These are phyloP conservation scores for Lachnellula cervina DNA, from an alignment of 2,329 filamentous ascomycete species.

Conservation along the genomic window DNA sequence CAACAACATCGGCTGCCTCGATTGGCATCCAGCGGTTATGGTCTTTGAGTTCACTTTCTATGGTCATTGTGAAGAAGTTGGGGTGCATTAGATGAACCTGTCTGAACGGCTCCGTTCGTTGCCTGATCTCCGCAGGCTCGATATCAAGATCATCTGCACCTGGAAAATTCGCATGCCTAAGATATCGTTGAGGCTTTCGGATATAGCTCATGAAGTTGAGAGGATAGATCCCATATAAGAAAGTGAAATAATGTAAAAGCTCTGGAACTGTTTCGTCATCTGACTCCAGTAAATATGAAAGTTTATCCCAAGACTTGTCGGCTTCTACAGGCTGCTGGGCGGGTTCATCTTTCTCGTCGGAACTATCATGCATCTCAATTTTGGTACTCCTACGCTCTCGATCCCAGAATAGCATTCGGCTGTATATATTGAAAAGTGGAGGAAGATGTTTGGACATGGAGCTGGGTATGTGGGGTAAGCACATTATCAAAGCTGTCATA, in stretches of 20 bases:
- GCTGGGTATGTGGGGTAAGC: conserved; percentile 74
- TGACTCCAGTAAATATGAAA: conserved; percentile 54
- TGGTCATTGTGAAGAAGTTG: conserved; percentile 76
- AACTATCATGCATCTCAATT: conserved; percentile 3
- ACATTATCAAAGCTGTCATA: conserved; percentile 72
- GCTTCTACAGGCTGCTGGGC: conserved; percentile 31
- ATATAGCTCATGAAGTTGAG: conserved; percentile 86
- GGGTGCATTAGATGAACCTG: conserved; percentile 71
- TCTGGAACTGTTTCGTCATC: conserved; percentile 61
- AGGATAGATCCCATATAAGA: conserved; percentile 77
- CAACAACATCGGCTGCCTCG: conserved; percentile 73
- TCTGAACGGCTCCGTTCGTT: conserved; percentile 69
- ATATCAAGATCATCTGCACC: conserved; percentile 71
- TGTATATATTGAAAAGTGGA: conserved; percentile 76
- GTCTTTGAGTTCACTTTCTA: conserved; percentile 75
- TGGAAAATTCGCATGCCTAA: conserved; percentile 66
- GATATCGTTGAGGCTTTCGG: conserved; percentile 72
- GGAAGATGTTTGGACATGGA: conserved; percentile 65
- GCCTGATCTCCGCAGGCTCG: conserved; percentile 70
- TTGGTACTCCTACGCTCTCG: conserved; percentile 23
- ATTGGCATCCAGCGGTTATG: conserved; percentile 73
- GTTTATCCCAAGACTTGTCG: conserved; percentile 57
- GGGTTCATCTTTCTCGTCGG: conserved; percentile 29
- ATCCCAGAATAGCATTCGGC: conserved; percentile 75
- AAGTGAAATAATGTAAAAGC: conserved; percentile 71